Base-by-base conservation (phyloP, 225 moss, liverwort and hornwort genomes). In the Marchantia paleacea region DNA sequence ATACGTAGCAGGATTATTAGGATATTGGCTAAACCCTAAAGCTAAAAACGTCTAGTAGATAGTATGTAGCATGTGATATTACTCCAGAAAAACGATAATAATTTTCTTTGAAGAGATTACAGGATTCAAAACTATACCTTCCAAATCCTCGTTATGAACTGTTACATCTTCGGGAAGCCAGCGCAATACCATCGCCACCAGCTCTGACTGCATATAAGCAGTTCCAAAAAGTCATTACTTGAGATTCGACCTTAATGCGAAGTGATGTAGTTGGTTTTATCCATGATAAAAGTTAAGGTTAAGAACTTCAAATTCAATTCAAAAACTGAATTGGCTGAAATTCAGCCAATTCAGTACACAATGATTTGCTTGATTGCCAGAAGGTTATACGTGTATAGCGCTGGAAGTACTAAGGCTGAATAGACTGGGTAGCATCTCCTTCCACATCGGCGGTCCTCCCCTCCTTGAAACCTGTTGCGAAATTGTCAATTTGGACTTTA, bases 111-210 rank as follows among this genome's bases (percentile, higher is more conserved):
- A 25, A 68, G 31, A 31, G 14, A 69, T 19, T 6, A 18, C 69
- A 14, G 0, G 9, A 19, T 31, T 15, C 69, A 16, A 72, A n/a
- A 20, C 8, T 8, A 12, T 82, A 95, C 94, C 95, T 85, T 99
- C 95, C 82, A 99, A 75, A 83, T 99, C 99, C 85, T 99, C 99
- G 75, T 95, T 99, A 79, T 95, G 94, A 47, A 95, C 87, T 55
- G 99, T 94, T 62, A 99, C 92, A 84, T 99, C 99, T 84, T 99
- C 99, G 3, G 99, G 95, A 77, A 99, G 95, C 94, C 95, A 99
- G 30, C 99, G 94, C 11, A 99, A 87, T 75, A 99, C 91, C 94
- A 95, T 94, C 39, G 93, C 99, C 77, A 95, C 91, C 81, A 99
- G 83, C 87, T 99, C 99, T 84, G 95, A 90, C 94, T 96, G 90